Evolutionary conservation across 768 basidiomycete genomes (phyloP).

Genomic region (Rhizopogon vulgaris): DNA sequence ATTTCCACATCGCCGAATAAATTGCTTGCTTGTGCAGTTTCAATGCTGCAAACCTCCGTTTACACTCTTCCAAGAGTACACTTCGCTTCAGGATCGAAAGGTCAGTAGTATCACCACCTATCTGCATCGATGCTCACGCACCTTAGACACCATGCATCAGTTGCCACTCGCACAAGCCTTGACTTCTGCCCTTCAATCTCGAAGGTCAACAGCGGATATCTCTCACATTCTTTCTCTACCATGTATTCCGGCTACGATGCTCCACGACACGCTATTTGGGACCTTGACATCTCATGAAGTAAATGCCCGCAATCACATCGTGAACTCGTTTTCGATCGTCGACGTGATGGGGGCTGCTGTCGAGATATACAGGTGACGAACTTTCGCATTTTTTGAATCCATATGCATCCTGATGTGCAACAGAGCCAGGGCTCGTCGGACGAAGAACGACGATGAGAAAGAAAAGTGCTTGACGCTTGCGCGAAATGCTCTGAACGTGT

Average conservation of each 20-base stretch:
- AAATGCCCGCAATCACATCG: constrained; percentile 31
- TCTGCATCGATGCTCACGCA: constrained; percentile 12
- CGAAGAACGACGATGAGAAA: constrained; percentile 29
- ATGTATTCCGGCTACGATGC: constrained; percentile 33
- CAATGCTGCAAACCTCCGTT: constrained; percentile 38
- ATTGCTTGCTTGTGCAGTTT: constrained; percentile 46
- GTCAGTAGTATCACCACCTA: constrained; percentile 8
- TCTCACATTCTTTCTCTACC: constrained; percentile 46
- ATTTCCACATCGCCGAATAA: constrained; percentile 55
- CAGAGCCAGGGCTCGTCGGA: constrained; percentile 28
- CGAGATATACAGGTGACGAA: constrained; percentile 30
- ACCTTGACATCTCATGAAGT: constrained; percentile 41
- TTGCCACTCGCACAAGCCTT: constrained; percentile 19
- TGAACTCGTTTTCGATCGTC: constrained; percentile 31
- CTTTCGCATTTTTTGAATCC: background rate
- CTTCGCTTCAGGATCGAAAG: constrained; percentile 8
- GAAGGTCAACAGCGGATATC: constrained; percentile 53
- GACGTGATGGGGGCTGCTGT: constrained; percentile 48
- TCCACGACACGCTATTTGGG: constrained; percentile 41
- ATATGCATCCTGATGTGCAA: constrained; percentile 3
- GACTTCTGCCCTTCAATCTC: constrained; percentile 41
- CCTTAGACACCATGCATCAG: constrained; percentile 25
- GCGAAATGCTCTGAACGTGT: constrained; percentile 60
- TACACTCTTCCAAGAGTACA: constrained; percentile 38
- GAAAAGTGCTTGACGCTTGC: constrained; percentile 42